A percentile compares a stretch with the other conserved stretches of the same genome.
Evolutionary conservation across 108 stramenopile species (phyloP).

Genomic region (Nitzschia putrida): DNA sequence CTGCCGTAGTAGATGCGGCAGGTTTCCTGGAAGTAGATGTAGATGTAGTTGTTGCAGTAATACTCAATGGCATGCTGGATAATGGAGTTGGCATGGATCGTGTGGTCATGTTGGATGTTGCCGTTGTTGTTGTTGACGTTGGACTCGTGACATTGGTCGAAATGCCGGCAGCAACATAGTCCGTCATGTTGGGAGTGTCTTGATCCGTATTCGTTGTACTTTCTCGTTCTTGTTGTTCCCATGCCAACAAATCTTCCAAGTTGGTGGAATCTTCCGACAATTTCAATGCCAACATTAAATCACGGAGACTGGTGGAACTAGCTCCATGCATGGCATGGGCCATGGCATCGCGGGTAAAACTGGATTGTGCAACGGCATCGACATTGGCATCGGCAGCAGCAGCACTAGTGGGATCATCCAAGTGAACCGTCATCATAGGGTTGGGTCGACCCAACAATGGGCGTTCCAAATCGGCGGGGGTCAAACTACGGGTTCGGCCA

Average conservation of each 20-base stretch:
- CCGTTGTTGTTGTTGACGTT: background rate
- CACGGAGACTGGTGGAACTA: conserved; percentile 9
- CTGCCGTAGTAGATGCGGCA: background rate
- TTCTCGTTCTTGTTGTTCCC: conserved; percentile 1
- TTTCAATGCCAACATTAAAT: conserved; percentile 26
- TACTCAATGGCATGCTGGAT: background rate
- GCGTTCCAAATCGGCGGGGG: background rate
- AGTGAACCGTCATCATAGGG: too few species aligned
- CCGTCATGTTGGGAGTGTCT: conserved; percentile 10
- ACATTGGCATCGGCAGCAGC: too few species aligned
- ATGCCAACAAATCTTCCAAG: conserved; percentile 20
- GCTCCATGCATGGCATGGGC: conserved; percentile 6
- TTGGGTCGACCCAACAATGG: too few species aligned
- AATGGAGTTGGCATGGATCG: too few species aligned
- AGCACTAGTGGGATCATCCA: background rate
- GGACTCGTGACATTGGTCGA: background rate
- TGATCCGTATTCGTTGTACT: background rate
- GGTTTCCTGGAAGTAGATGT: background rate
- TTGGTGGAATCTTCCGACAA: conserved; percentile 20
- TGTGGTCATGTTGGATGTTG: too few species aligned
- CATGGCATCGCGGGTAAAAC: conserved; percentile 12
- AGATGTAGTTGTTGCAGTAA: conserved; percentile 5
- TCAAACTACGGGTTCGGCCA: background rate
- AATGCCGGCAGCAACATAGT: conserved; percentile 28
- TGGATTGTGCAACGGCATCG: background rate